Conservation (phyloP, 352 stramenopile species). For the Globisporangium viniferum region DNA sequence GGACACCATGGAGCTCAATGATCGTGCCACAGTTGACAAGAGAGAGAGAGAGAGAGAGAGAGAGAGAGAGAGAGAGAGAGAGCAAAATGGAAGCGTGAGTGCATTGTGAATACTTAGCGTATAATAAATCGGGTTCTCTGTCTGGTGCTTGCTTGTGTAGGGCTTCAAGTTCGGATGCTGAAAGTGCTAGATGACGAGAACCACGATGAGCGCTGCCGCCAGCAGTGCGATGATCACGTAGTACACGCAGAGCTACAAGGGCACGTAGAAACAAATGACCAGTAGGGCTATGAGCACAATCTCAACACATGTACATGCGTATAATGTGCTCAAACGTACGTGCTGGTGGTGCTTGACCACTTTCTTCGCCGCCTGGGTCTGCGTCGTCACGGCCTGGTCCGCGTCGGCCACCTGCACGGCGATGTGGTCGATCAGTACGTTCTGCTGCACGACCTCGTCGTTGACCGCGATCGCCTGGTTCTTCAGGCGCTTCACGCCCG, state of each 20-base stretch:
- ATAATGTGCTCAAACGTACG: conserved; percentile 12
- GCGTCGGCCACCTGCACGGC: conserved; percentile 41
- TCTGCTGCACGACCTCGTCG: conserved; percentile 56
- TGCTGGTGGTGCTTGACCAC: conserved; percentile 42
- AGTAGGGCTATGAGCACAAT: too few relatives aligned
- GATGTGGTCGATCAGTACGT: conserved; percentile 57
- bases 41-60: too few relatives aligned
- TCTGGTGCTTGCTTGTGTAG: background rate
- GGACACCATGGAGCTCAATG: background rate
- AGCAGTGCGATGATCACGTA: conserved; percentile 61
- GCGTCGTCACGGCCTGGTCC: conserved; percentile 38
- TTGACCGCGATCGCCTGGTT: conserved; percentile 52
- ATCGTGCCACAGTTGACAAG: background rate
- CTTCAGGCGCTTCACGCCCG: conserved; percentile 49
- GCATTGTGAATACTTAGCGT: background rate
- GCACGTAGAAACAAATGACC: background rate
- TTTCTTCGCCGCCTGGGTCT: conserved; percentile 52
- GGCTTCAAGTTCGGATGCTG: background rate
- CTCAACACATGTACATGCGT: too few relatives aligned
- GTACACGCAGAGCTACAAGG: conserved; percentile 38
- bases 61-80: too few relatives aligned
- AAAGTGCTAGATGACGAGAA: conserved; percentile 41
- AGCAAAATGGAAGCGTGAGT: background rate
- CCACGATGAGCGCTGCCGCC: conserved; percentile 41
- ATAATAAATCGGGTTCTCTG: background rate